phyloP scores from a whole-genome alignment of 179 eudicot genomes.

The Beta corolliflora region DNA sequence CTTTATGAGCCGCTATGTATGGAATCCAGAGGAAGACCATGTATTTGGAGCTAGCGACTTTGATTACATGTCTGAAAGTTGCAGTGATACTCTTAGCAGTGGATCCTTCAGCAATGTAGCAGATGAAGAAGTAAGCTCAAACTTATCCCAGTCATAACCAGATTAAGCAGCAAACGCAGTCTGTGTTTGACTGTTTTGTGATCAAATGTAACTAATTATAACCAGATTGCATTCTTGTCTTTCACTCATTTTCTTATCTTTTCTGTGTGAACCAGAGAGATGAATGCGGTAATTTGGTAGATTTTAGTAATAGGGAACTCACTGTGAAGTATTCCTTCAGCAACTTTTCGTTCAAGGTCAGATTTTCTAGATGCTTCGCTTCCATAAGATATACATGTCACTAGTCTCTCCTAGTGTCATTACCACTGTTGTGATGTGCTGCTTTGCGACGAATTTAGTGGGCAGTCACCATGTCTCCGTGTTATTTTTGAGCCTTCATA shows the following conservation, averaged over 20 bases:
- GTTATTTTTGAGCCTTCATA: neutral
- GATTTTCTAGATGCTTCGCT: conserved; percentile 15
- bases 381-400: neutral
- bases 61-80: conserved; percentile 76
- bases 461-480: neutral
- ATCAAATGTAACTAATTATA: neutral
- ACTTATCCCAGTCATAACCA: neutral
- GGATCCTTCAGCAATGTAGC: conserved; percentile 63
- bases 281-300: conserved; percentile 85
- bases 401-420: neutral
- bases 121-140: conserved; percentile 78
- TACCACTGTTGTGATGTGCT: neutral
- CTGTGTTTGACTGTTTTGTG: neutral
- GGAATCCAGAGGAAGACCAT: conserved; percentile 91
- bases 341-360: conserved; percentile 97
- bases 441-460: neutral
- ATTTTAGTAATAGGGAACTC: conserved; percentile 58
- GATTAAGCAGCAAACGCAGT: neutral
- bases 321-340: conserved; percentile 81
- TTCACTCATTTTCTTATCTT: conserved; percentile 13
- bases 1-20: conserved; percentile 95
- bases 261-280: conserved; percentile 60
- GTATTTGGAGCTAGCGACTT: conserved; percentile 85
- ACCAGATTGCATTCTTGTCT: neutral
- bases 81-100: conserved; percentile 76